These are phyloP conservation scores for Phytophthora rubi DNA, from an alignment of 352 stramenopile genomes.

Conservation along the genomic window DNA sequence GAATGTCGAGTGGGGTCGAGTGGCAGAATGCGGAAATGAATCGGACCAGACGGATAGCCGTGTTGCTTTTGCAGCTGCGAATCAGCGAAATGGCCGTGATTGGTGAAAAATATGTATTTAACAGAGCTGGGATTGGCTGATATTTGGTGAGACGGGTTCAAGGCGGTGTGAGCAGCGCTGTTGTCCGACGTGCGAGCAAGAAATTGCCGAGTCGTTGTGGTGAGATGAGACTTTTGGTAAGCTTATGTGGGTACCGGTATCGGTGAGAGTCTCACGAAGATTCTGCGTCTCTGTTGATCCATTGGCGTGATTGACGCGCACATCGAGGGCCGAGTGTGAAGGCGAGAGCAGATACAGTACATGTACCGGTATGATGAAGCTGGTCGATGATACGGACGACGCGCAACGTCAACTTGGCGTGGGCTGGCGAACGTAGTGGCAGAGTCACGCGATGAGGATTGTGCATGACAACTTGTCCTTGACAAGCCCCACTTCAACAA, in stretches of 20 bases:
- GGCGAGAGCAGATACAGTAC: background rate
- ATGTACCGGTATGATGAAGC: background rate
- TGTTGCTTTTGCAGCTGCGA: slow-evolving; percentile 17
- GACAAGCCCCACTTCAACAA: background rate
- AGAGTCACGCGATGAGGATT: too few species aligned
- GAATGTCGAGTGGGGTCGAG: background rate
- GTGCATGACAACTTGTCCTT: background rate
- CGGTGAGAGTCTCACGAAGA: background rate
- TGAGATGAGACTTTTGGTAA: too few species aligned
- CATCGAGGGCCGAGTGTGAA: background rate
- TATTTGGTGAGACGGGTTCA: slow-evolving; percentile 7
- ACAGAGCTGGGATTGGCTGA: slow-evolving; percentile 6
- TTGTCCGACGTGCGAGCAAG: slow-evolving; percentile 9
- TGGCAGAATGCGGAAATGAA: slow-evolving; percentile 17
- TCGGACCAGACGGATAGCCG: slow-evolving; percentile 24
- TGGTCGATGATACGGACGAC: background rate
- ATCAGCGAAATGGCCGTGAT: slow-evolving; percentile 1
- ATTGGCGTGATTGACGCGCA: background rate
- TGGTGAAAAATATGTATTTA: slow-evolving; percentile 13
- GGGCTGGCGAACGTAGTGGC: too few species aligned
- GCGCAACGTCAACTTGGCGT: background rate
- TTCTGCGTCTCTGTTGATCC: background rate
- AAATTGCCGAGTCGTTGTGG: too few species aligned
- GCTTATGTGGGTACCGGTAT: too few species aligned
- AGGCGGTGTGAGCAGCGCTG: background rate